These are phyloP conservation scores for Colletotrichum theobromicola DNA, from an alignment of 2,329 filamentous ascomycete genomes.

Conservation along the genomic window DNA sequence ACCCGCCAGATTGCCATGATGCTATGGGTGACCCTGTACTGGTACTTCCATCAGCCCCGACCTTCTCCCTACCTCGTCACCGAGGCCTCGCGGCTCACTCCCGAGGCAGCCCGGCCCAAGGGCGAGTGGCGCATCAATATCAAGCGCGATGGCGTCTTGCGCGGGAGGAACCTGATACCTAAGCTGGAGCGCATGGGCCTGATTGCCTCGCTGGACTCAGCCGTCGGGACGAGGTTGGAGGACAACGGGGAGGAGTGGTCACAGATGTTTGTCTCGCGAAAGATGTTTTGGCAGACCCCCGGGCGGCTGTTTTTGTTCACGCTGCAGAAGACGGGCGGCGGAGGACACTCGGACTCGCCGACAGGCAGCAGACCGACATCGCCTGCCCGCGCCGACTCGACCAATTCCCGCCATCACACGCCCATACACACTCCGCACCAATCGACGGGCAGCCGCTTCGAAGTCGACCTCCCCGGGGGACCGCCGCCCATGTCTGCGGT, in stretches of 20 bases:
- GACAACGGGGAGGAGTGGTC: constrained; percentile 72
- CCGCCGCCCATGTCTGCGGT: constrained; percentile 39
- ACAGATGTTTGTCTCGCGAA: constrained; percentile 80
- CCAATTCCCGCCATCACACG: constrained; percentile 27
- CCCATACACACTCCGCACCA: constrained; percentile 29
- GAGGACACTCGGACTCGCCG: constrained; percentile 53
- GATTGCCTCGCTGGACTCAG: constrained; percentile 76
- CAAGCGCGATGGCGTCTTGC: constrained; percentile 85
- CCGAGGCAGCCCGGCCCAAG: constrained; percentile 72
- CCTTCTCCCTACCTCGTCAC: constrained; percentile 70
- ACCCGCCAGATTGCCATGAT: constrained; percentile 95
- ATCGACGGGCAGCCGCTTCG: constrained; percentile 26
- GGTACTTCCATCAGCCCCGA: constrained; percentile 92
- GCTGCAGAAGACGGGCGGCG: constrained; percentile 62
- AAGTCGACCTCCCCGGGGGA: constrained; percentile 42
- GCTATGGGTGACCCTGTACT: constrained; percentile 92
- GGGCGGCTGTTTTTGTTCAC: constrained; percentile 88
- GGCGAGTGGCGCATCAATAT: constrained; percentile 89
- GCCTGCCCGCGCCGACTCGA: constrained; percentile 43
- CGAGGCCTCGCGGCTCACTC: constrained; percentile 68
- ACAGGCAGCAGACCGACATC: constrained; percentile 59
- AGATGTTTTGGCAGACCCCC: constrained; percentile 92
- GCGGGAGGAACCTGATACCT: constrained; percentile 80
- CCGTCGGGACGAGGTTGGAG: constrained; percentile 70
- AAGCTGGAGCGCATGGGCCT: constrained; percentile 95